Base-by-base conservation (phyloP, 257 asterid genomes). In the Forsythia suspensa region DNA sequence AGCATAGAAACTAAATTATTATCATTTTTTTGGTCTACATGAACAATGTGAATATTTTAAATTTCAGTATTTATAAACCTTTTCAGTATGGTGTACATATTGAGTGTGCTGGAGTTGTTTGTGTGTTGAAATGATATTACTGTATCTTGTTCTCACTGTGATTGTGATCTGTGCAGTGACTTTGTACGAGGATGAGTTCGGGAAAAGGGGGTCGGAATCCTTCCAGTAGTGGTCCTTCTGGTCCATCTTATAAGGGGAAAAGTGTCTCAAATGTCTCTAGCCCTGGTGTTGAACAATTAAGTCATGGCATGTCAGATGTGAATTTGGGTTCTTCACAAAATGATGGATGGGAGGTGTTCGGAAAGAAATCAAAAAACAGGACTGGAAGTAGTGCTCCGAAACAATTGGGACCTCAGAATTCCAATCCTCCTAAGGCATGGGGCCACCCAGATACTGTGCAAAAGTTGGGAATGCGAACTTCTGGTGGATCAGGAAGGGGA, bases 261-360 rank as follows among this genome's bases (percentile, higher is more conserved):
- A 39, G 77, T 59, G 18, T 43, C 16, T 77, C 85, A 11, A 83
- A 72, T 70, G 61, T 76, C 77, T 75, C 84, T 24, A 75, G 67
- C 55, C 80, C 84, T 48, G 79, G 77, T 4, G 15, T 82, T 20
- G 82, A 84, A 70, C 86, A 88, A 36, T 70, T 87, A 79, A 75
- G 84, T 42, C 82, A 38, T 63, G 89, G 85, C 29, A 76, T 91
- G 37, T 82, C 87, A 10, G 85, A 81, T 77, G 39, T 90, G 82
- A 73, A 67, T 72, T 24, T 89, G 73, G 80, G 77, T 59, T 44
- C 85, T 59, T 59, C 82, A n/a, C 78, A 84, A 74, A 88, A 79
- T 67, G 96, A 86, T 46, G 97, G 92, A 20, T 90, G 98, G 98
- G 90, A 87, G 82, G 91, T 87, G 10, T 82, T 72, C 38, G 84